Conservation (phyloP, 495 filamentous ascomycete genomes). For the Chaetomium tenue region DNA sequence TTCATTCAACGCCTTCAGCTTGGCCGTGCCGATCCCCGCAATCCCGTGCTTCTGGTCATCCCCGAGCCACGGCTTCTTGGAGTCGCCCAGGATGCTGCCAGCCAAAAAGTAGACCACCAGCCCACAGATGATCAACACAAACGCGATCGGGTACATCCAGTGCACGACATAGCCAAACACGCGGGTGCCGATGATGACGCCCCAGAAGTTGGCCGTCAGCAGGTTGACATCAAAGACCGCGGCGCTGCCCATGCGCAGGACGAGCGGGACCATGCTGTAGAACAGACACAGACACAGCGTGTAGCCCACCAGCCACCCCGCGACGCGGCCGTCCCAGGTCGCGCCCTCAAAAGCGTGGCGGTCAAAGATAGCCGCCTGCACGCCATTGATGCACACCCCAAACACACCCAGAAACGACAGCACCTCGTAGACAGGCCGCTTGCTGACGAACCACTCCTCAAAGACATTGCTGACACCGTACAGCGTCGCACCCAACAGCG, state of each 20-base stretch:
- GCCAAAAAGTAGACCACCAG: conserved; percentile 79
- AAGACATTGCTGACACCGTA: conserved; percentile 89
- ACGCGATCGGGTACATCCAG: conserved; percentile 93
- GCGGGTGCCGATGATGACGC: conserved; percentile 81
- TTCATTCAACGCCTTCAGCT: conserved; percentile 66
- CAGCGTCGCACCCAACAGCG: conserved; percentile 79
- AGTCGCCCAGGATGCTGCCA: conserved; percentile 76
- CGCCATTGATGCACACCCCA: conserved; percentile 86
- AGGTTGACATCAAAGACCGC: conserved; percentile 97
- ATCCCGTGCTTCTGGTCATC: conserved; percentile 78
- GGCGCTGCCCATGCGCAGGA: conserved; percentile 83
- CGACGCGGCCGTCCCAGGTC: conserved; percentile 65
- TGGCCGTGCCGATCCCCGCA: conserved; percentile 83
- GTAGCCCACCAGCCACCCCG: conserved; percentile 82
- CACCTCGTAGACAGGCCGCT: conserved; percentile 87
- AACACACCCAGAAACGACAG: conserved; percentile 87
- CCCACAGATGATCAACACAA: conserved; percentile 84
- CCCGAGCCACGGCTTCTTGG: conserved; percentile 92
- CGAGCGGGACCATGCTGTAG: conserved; percentile 80
- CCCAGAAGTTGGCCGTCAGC: conserved; percentile 96
- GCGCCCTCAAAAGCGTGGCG: conserved; percentile 65
- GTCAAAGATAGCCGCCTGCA: conserved; percentile 88
- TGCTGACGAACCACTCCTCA: conserved; percentile 90
- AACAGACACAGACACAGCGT: conserved; percentile 79
- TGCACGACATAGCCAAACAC: conserved; percentile 80